Conservation (phyloP, 2,329 filamentous ascomycete genomes). For the Penicillium sp. region DNA sequence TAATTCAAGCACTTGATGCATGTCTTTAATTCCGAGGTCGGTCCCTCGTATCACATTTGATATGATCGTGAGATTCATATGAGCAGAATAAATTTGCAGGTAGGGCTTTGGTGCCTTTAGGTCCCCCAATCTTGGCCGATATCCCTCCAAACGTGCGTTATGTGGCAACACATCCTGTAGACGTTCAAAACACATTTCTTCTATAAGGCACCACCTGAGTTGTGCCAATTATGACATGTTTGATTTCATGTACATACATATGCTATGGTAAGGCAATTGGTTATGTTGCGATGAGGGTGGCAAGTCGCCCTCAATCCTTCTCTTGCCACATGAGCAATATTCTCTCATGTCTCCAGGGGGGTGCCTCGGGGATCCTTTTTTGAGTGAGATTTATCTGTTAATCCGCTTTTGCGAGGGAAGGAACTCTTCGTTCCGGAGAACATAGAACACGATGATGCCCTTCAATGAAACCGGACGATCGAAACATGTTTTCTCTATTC, state of each 20-base stretch:
- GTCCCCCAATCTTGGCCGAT: background rate
- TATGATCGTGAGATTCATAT: background rate
- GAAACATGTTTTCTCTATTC: background rate
- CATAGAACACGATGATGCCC: background rate
- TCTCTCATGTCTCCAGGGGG: background rate
- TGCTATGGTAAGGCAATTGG: background rate
- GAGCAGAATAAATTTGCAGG: background rate
- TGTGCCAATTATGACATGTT: no score
- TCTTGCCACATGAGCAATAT: background rate
- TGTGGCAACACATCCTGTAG: background rate
- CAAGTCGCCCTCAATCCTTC: background rate
- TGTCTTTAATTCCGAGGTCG: background rate
- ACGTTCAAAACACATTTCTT: no score
- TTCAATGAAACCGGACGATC: background rate
- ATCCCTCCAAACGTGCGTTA: background rate
- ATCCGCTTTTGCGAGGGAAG: background rate
- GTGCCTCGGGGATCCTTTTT: background rate
- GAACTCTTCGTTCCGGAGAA: background rate
- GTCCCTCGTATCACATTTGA: background rate
- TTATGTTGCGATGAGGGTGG: background rate
- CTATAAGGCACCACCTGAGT: no score
- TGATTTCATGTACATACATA: background rate
- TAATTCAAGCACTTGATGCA: slow-evolving; percentile 15
- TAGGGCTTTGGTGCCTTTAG: background rate
- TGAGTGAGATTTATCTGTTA: background rate